Base-by-base conservation (phyloP, 1,284 basidiomycete species). In the Porogramme epimiltina region DNA sequence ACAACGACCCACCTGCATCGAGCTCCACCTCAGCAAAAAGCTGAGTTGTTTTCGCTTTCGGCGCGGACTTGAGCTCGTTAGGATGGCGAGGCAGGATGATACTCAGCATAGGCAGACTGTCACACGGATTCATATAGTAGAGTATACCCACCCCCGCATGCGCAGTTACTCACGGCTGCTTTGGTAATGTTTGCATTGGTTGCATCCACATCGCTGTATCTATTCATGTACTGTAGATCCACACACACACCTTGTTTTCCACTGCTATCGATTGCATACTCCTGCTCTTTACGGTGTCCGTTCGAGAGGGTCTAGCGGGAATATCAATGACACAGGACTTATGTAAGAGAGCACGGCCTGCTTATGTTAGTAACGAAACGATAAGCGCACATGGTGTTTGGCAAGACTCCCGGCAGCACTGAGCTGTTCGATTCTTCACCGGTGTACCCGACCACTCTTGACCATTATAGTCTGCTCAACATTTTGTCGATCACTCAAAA, bases 151-250 rank as follows among this genome's bases (percentile, higher is more conserved):
- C 24, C 33, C 41, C 31, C 34, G 47, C 33, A 23, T 16, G 5
- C n/a, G 13, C 34, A 10, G 34, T 37, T 37, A n/a, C n/a, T n/a
- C n/a, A n/a, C n/a, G n/a, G 13, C 16, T 18, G 10, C 34, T n/a
- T 24, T 42, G 45, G 45, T 55, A 49, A 51, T 55, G 26, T 42
- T 44, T 33, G 28, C 8, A 31, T 44, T 28, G 42, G 34, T 37
- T 45, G 46, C 49, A 55, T 51, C 44, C 40, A 45, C 48, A 49
- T 50, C 45, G 49, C 46, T 59, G 57, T 59, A 59, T 59, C 57
- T 59, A 59, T 54, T 49, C 49, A 51, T 59, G 57, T 59, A 59
- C 47, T 56, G 49, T 59, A 59, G 43, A 10, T 9, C 16, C 51
- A 25, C 47, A 51, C 54, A 44, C 51, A 47, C 42, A 39, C 47